Evolutionary conservation across 257 asterid genomes (phyloP), one percentile per base, ranked within the genome.

Genomic region (Cruciata laevipes): DNA sequence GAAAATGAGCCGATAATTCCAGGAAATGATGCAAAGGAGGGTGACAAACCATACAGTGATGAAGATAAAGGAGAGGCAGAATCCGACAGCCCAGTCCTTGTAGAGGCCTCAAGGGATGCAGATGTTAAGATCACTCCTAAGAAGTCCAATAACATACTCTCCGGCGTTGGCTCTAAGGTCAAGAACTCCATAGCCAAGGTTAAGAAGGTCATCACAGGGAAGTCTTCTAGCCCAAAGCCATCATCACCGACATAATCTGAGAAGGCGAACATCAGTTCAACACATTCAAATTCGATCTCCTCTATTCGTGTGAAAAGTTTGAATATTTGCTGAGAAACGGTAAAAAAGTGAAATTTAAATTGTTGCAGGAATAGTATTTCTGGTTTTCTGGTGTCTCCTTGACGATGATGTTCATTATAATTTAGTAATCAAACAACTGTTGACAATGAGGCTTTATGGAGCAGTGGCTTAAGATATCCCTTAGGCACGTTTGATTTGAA

Each of bases 161-260:
- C 96, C 35, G 96, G 96, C 2, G 96, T 91, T 20, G 95, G 96
- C 67, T 89, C 98, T 10, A 91, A 89, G 66, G 89, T 91, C 75
- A 91, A 91, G 87, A 91, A 86, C 76, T 91, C 98, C 10, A 85
- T 91, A 67, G 87, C 95, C 75, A 91, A 89, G 77, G 98, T 91
- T 59, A 91, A 84, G 84, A 91, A 86, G 81, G 97, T 81, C 66
- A 91, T 89, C 67, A 89, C 87, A 3, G 90, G 97, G 7, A 87
- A 82, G 75, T 83, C 94, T 68, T 75, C 89, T 51, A 83, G 78
- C 49, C 80, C 87, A 63, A 89, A 80, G 80, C 70, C 87, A 65
- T 65, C 84, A 24, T 84, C 90, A 56, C 87, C 94, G 11, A 83
- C 83, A 73, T 70, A 78, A 70, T 77, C 67, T 44, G 47, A 68